Evolutionary conservation across 495 filamentous ascomycete species (phyloP).

Genomic region (Clavariopsis aquatica): DNA sequence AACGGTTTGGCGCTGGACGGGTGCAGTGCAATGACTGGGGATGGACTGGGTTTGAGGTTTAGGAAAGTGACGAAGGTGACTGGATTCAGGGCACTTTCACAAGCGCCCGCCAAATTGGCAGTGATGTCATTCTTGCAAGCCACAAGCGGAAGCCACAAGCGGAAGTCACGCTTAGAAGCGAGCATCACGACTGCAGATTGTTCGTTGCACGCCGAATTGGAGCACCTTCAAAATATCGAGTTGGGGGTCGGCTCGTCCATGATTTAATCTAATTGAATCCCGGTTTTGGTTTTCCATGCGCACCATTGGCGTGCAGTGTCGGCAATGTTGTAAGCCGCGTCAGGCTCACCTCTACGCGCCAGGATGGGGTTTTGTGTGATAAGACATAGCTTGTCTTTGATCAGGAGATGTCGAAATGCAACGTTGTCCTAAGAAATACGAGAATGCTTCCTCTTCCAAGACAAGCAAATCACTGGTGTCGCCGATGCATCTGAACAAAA

Average conservation of each 20-base stretch:
- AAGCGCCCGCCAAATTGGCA: conserved; percentile 29
- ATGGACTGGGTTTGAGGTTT: conserved; percentile 21
- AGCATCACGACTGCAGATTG: background rate
- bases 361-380: background rate
- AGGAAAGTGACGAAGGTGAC: background rate
- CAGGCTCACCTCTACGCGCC: background rate
- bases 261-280: background rate
- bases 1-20: conserved; percentile 30
- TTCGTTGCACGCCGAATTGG: background rate
- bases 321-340: background rate
- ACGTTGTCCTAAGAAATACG: background rate
- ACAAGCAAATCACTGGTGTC: no score
- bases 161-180: background rate
- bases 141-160: background rate
- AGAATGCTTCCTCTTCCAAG: background rate
- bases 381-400: background rate
- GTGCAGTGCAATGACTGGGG: conserved; percentile 1
- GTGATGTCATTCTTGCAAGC: conserved; percentile 28
- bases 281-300: background rate
- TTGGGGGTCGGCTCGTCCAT: no score
- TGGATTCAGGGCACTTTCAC: conserved; percentile 14
- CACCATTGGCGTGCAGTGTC: background rate
- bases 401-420: background rate
- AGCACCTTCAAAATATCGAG: background rate
- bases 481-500: no score